Base-by-base conservation (phyloP, 176 grass and related monocot species). In the Rhipidocladum racemiflorum region DNA sequence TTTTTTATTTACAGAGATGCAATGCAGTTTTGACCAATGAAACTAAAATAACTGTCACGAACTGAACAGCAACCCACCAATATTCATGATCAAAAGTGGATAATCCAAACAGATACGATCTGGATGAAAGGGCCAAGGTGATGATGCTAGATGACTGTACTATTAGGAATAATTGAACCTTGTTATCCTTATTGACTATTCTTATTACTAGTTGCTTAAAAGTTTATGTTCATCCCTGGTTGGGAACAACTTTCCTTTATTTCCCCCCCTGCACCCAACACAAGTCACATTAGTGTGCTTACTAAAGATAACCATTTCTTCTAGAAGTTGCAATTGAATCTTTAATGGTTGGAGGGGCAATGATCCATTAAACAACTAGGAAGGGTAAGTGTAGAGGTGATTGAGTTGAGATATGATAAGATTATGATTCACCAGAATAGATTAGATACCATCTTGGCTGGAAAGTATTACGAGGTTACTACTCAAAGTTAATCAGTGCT, bases 101-200 rank as follows among this genome's bases (percentile, higher is more conserved):
- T 79, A 67, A 66, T 67, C 61, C 77, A 54, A 53, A 67, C 29
- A 66, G 12, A 79, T 79, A 70, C 38, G 13, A 24, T 25, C 25
- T 61, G 38, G 53, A 71, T 45, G 51, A 46, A 68, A 70, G 45
- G 18, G 61, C 30, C 42, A 6, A 34, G 24, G 28, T 8, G 68
- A 60, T 70, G 51, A 43, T 45, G 68, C 25, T 66, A 44, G 24
- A 70, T 68, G 49, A 42, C 23, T 30, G 38, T 13, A 57, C 65
- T 65, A 36, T 48, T 78, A 49, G 18, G 9, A 1, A 40, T 21
- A 80, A 80, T 27, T 40, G 29, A 55, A 70, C 50, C 23, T 59
- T 59, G 65, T 17, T 81, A 60, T 32, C 38, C 51, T 45, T 57
- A 57, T 45, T 40, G 36, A 70, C 24, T 59, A 59, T 81, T 81